Base-by-base conservation (phyloP, 2,329 filamentous ascomycete genomes). In the Lecanicillium sp. region DNA sequence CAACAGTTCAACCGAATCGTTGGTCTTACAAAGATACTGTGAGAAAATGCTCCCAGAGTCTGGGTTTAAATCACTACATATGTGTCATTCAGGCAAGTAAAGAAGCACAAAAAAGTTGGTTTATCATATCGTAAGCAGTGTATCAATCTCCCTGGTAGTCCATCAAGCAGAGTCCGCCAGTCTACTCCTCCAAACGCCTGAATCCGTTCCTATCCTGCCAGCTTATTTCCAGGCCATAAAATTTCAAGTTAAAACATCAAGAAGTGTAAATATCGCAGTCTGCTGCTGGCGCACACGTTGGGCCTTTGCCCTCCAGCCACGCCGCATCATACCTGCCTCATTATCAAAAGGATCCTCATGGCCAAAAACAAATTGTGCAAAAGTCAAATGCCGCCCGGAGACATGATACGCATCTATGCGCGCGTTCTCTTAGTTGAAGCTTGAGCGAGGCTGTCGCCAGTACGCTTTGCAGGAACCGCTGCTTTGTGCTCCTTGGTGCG, bases 401-500 rank as follows among this genome's bases (percentile, higher is more conserved):
- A 25, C 11, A 6, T 11, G 7, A 25, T 7, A 25, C n/a, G n/a
- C n/a, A 33, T 33, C 30, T 46, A 65, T 32, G 53, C 53, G 17
- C 62, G 62, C 31, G 51, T 51, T 39, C 62, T 59, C 52, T 66
- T 66, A 17, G 60, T 41, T 19, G 50, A 46, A 19, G 51, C 44
- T 4, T 56, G 44, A 17, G 48, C 46, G 15, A 62, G 49, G n/a
- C 44, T 51, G 7, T 61, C 59, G 29, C 51, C 60, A 17, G 53
- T 50, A 43, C 68, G 64, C 55, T 73, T 74, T 35, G 58, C 46
- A 17, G 61, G 51, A 64, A 65, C 60, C 69, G 74, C 44, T 55
- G 65, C 44, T 65, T 63, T 44, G 58, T 49, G 59, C 46, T 57
- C 63, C 66, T 87, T 87, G 49, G 75, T 77, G 42, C 80, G 76